A percentile compares a stretch with the other conserved stretches of the same genome.
phyloP scores from a whole-genome alignment of 768 basidiomycete genomes.

The Boletus rubropictus region DNA sequence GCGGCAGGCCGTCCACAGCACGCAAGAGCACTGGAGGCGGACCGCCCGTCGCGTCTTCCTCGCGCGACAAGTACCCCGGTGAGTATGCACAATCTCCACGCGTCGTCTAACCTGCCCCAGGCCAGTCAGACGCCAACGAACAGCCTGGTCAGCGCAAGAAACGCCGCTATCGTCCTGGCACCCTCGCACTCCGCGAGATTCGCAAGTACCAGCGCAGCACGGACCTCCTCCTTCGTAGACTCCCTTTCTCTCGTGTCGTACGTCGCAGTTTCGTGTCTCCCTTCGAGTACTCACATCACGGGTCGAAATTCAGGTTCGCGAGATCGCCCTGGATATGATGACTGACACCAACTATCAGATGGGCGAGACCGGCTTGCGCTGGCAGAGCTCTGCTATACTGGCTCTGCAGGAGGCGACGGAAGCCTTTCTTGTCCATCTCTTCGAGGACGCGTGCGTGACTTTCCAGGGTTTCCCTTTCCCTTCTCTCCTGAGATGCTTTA shows the following conservation, averaged over 20 bases:
- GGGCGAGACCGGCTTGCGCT: conserved; percentile 62
- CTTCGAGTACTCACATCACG: conserved; percentile 1
- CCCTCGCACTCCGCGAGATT: conserved; percentile 86
- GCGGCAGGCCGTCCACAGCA: conserved; percentile 55
- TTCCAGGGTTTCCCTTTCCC: not conserved
- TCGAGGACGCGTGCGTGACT: conserved; percentile 91
- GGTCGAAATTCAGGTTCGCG: conserved; percentile 66
- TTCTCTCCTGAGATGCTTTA: conserved; percentile 1
- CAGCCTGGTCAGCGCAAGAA: conserved; percentile 37
- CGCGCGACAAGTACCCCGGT: conserved; percentile 25
- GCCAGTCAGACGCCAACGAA: conserved; percentile 21
- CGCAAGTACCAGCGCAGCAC: conserved; percentile 93
- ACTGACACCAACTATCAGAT: conserved; percentile 63
- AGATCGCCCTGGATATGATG: conserved; percentile 88
- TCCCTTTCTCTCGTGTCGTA: conserved; percentile 91
- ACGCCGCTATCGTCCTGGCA: conserved; percentile 82
- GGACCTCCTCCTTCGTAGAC: conserved; percentile 77
- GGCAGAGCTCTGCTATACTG: conserved; percentile 92
- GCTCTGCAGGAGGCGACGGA: conserved; percentile 97
- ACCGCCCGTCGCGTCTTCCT: conserved; percentile 24
- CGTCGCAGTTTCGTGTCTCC: conserved; percentile 27
- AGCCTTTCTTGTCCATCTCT: conserved; percentile 90
- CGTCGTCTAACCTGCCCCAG: conserved; percentile 15
- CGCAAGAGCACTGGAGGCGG: conserved; percentile 80
- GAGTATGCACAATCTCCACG: conserved; percentile 11